Evolutionary conservation across 2,329 filamentous ascomycete genomes (phyloP).

Genomic region (Aspergillus sp.): DNA sequence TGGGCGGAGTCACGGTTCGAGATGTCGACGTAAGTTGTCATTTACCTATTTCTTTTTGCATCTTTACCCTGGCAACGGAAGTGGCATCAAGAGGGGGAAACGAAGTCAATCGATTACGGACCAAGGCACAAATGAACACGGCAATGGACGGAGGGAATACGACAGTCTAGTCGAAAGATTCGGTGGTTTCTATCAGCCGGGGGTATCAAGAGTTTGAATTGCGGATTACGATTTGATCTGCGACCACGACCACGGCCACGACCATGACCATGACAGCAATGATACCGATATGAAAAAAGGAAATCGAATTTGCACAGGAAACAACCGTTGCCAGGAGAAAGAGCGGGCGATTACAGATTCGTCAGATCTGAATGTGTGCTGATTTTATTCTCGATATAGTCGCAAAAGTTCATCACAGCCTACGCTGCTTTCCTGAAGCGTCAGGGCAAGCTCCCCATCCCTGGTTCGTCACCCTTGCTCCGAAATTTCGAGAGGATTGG

Average conservation of each 20-base stretch:
- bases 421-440: conserved; percentile 71
- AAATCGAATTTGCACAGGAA: not conserved
- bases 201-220: not conserved
- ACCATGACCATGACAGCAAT: not conserved
- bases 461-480: conserved; percentile 52
- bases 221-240: not conserved
- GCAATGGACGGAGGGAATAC: not conserved
- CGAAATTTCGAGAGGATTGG: not conserved
- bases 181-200: not conserved
- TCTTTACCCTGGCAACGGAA: conserved; percentile 12
- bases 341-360: not conserved
- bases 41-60: conserved; percentile 17
- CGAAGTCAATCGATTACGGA: not conserved
- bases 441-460: conserved; percentile 69
- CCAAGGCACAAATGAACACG: not conserved
- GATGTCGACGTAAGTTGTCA: conserved; percentile 60
- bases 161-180: not conserved
- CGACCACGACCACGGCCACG: not conserved
- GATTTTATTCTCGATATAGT: conserved; percentile 39
- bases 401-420: conserved; percentile 67
- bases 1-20: conserved; percentile 67
- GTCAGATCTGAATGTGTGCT: conserved; percentile 14
- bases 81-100: conserved; percentile 7
- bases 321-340: not conserved
- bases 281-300: not conserved